phyloP scores from a whole-genome alignment of 306 rosid species.

The Argentina anserina region DNA sequence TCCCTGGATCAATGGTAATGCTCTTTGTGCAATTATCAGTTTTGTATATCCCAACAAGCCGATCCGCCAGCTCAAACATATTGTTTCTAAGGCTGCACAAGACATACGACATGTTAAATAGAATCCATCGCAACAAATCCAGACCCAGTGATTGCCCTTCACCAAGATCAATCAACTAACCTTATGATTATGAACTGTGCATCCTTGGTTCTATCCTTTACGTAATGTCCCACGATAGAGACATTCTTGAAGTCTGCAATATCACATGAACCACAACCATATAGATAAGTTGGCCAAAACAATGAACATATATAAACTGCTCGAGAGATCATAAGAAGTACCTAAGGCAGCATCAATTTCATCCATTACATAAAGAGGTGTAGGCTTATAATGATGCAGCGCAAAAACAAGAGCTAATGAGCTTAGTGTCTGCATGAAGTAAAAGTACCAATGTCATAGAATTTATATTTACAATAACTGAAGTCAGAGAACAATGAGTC shows the following conservation, averaged over 20 bases:
- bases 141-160: conserved; percentile 1
- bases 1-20: conserved; percentile 76
- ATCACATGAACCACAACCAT: conserved; percentile 22
- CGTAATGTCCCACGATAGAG: conserved; percentile 89
- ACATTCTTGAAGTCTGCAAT: conserved; percentile 87
- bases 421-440: conserved; percentile 78
- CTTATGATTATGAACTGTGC: conserved; percentile 88
- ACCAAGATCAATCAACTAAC: conserved; percentile 31
- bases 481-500: background rate
- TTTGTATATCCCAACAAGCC: conserved; percentile 90
- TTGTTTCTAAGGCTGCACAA: conserved; percentile 81
- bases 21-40: conserved; percentile 96
- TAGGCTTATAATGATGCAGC: conserved; percentile 96
- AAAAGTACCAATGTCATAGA: conserved; percentile 9
- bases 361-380: conserved; percentile 96
- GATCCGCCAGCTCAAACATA: conserved; percentile 95
- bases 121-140: background rate
- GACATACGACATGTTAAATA: conserved; percentile 7
- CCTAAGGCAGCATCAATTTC: conserved; percentile 98
- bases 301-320: background rate
- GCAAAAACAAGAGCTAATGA: conserved; percentile 98
- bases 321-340: conserved; percentile 22
- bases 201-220: conserved; percentile 89
- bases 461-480: conserved; percentile 11
- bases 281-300: conserved; percentile 7